phyloP scores from a whole-genome alignment of 1,139 yeast genomes.

The Pichiaceae sp. region DNA sequence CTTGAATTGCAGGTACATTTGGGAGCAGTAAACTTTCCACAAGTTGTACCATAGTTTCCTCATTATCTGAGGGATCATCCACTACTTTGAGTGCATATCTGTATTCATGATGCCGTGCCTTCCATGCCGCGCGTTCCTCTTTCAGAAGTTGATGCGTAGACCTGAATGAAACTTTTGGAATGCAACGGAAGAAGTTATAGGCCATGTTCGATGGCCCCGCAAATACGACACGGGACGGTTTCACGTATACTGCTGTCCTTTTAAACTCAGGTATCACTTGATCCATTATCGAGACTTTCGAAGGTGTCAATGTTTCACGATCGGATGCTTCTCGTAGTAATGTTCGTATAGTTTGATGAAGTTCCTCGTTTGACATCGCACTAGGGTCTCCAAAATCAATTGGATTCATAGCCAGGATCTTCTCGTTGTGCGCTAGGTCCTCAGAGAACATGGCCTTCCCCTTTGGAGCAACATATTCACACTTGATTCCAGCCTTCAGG shows the following conservation, averaged over 20 bases:
- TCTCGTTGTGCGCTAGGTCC: neutral
- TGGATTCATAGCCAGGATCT: neutral
- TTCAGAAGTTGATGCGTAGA: neutral
- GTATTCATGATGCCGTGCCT: neutral
- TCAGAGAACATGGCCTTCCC: neutral
- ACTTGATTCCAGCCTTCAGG: neutral
- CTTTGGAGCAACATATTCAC: constrained; percentile 1
- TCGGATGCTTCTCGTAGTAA: no score
- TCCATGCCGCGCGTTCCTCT: neutral
- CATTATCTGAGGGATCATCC: neutral
- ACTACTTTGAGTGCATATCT: neutral
- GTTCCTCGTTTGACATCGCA: no score
- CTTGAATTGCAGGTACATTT: constrained; percentile 16
- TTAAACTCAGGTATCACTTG: neutral
- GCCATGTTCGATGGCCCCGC: neutral
- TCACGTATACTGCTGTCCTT: neutral
- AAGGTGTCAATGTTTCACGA: no score
- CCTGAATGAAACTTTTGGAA: neutral
- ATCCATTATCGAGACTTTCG: no score
- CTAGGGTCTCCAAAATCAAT: no score
- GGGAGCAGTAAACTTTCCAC: constrained; percentile 2
- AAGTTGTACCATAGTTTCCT: neutral
- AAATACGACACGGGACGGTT: constrained; percentile 2
- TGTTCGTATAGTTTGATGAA: neutral
- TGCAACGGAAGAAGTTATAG: neutral